Percentiles rank a stretch among this genome's conserved stretches.
Evolutionary conservation across 2,329 filamentous ascomycete genomes (phyloP).

Genomic region (Fusarium sacchari): DNA sequence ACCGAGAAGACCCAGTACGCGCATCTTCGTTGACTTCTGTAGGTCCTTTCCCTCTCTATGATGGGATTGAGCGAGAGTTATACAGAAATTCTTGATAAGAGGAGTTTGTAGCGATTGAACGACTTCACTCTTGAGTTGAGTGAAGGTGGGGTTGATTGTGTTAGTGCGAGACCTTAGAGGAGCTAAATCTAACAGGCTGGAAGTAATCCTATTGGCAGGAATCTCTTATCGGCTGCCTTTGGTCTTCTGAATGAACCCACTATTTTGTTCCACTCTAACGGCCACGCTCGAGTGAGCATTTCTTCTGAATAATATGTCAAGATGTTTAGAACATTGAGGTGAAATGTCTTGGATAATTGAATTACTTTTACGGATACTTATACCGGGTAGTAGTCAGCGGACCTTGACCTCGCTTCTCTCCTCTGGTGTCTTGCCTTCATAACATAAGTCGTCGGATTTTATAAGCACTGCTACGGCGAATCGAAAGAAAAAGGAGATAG

Average conservation of each 20-base stretch:
- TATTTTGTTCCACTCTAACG: neutral
- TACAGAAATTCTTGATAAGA: neutral
- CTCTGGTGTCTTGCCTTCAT: too few species aligned
- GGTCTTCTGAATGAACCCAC: accelerated
- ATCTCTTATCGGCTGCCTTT: neutral
- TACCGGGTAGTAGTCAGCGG: accelerated
- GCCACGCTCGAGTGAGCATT: too few species aligned
- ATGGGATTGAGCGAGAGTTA: neutral
- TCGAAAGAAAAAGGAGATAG: too few species aligned
- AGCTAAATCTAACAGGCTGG: accelerated
- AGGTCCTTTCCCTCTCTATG: too few species aligned
- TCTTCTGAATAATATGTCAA: neutral
- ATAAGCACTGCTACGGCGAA: too few species aligned
- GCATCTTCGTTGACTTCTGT: too few species aligned
- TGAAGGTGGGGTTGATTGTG: neutral
- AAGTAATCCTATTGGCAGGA: neutral
- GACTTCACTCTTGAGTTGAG: neutral
- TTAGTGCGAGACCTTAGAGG: neutral
- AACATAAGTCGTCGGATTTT: too few species aligned
- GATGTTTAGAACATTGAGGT: accelerated
- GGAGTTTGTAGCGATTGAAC: neutral
- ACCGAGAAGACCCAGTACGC: conserved; percentile 1
- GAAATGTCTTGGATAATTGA: accelerated
- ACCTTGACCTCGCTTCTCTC: too few species aligned
- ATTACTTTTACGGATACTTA: accelerated